Evolutionary conservation across 2,329 filamentous ascomycete species (phyloP).

Genomic region (Fusarium keratoplasticum): DNA sequence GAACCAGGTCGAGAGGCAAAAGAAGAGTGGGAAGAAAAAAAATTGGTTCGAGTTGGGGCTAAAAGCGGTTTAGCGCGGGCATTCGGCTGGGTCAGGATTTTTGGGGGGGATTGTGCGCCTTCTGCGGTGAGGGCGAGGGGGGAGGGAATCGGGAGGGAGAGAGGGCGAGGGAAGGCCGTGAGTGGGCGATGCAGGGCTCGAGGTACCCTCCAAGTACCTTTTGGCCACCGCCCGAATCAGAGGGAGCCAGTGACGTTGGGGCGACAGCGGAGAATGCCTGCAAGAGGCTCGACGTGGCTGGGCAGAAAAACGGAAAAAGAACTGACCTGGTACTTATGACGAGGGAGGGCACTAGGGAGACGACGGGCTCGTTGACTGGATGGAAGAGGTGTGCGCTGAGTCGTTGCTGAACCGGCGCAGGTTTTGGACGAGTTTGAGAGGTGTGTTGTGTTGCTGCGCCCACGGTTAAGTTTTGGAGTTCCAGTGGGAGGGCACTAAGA

Average conservation of each 20-base stretch:
- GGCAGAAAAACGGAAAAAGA: conserved; percentile 21
- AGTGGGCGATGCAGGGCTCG: conserved; percentile 34
- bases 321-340: conserved; percentile 32
- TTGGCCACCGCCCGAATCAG: conserved; percentile 41
- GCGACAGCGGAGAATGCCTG: conserved; percentile 22
- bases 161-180: conserved; percentile 43
- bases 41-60: conserved; percentile 47
- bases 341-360: conserved; percentile 23
- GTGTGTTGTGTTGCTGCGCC: background rate
- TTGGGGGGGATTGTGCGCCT: conserved; percentile 39
- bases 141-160: conserved; percentile 28
- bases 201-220: conserved; percentile 39
- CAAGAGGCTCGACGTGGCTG: conserved; percentile 37
- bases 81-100: conserved; percentile 39
- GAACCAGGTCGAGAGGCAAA: conserved; percentile 48
- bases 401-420: conserved; percentile 25
- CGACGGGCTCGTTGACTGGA: conserved; percentile 18
- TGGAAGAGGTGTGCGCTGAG: conserved; percentile 21
- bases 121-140: conserved; percentile 42
- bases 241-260: conserved; percentile 34
- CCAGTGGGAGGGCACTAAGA: conserved; percentile 9
- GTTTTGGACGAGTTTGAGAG: conserved; percentile 1
- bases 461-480: background rate
- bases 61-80: conserved; percentile 47
- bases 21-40: conserved; percentile 51